Conservation (phyloP, 2,329 filamentous ascomycete species). For the Xylariaceae sp. region DNA sequence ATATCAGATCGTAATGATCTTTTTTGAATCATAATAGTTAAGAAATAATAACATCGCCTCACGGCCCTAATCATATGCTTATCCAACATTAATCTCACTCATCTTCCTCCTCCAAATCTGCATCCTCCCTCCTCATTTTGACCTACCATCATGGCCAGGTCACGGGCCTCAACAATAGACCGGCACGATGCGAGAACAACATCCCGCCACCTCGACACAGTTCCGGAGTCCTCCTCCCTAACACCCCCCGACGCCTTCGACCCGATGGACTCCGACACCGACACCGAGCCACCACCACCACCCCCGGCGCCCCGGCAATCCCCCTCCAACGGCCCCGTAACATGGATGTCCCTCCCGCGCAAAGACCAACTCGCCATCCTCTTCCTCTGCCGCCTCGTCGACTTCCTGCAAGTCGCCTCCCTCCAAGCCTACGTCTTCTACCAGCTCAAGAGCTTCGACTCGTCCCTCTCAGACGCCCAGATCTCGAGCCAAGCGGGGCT, state of each 20-base stretch:
- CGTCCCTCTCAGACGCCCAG: conserved; percentile 45
- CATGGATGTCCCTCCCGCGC: conserved; percentile 64
- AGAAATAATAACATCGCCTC: no score
- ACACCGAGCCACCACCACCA: background rate
- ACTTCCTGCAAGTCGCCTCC: conserved; percentile 67
- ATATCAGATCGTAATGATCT: no score
- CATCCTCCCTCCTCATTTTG: background rate
- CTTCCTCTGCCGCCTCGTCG: conserved; percentile 64
- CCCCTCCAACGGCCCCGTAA: conserved; percentile 39
- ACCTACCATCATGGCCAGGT: conserved; percentile 8
- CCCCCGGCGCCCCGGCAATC: conserved; percentile 10
- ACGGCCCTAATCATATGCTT: background rate
- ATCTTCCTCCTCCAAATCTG: background rate
- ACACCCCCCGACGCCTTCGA: no score
- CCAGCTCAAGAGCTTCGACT: conserved; percentile 62
- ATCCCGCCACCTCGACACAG: conserved; percentile 17
- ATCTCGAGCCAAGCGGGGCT: conserved; percentile 66
- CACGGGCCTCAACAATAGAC: conserved; percentile 5
- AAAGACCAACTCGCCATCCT: conserved; percentile 67
- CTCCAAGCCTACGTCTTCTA: conserved; percentile 70
- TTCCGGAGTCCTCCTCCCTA: background rate
- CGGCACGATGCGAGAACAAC: conserved; percentile 21
- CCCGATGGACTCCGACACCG: no score
- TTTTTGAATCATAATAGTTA: no score
- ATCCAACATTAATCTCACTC: background rate